Evolutionary conservation across 768 basidiomycete genomes (phyloP).

Genomic region (Trametes cingulata): DNA sequence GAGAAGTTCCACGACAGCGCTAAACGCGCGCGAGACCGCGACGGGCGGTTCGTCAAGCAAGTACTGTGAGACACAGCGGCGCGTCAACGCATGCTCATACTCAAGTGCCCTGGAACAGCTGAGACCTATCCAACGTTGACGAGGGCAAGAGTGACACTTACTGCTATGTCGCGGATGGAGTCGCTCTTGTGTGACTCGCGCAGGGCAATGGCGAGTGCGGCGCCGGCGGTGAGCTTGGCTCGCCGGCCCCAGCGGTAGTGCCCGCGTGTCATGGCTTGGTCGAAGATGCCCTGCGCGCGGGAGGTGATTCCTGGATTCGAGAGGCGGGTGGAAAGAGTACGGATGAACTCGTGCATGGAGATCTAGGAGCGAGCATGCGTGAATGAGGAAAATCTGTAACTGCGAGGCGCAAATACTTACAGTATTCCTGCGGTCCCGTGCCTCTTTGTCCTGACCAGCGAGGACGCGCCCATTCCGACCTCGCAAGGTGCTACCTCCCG

Average conservation of each 20-base stretch:
- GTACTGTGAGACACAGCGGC: conserved; percentile 30
- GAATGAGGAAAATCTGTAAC: too few relatives aligned
- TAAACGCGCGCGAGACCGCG: conserved; percentile 56
- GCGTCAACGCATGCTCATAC: conserved; percentile 23
- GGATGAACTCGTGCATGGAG: conserved; percentile 65
- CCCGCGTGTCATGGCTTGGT: conserved; percentile 60
- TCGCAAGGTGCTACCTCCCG: conserved; percentile 41
- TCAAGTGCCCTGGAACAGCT: conserved; percentile 18
- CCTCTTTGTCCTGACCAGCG: conserved; percentile 65
- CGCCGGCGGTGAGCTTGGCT: conserved; percentile 69
- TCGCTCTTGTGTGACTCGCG: conserved; percentile 72
- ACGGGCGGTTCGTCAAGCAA: conserved; percentile 55
- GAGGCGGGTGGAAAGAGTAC: conserved; percentile 57
- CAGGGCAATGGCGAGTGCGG: conserved; percentile 67
- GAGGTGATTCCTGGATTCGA: conserved; percentile 59
- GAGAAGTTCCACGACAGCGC: conserved; percentile 52
- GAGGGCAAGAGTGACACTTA: conserved; percentile 27
- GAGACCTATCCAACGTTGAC: conserved; percentile 11
- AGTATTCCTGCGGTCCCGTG: conserved; percentile 61
- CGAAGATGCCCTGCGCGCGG: conserved; percentile 69
- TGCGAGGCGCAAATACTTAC: conserved; percentile 36
- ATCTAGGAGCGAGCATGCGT: conserved; percentile 42
- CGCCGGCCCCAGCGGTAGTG: conserved; percentile 73
- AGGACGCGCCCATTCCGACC: conserved; percentile 59
- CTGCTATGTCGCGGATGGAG: conserved; percentile 67